phyloP scores from a whole-genome alignment of 2,329 filamentous ascomycete genomes.

The Chaetomium strumarium region DNA sequence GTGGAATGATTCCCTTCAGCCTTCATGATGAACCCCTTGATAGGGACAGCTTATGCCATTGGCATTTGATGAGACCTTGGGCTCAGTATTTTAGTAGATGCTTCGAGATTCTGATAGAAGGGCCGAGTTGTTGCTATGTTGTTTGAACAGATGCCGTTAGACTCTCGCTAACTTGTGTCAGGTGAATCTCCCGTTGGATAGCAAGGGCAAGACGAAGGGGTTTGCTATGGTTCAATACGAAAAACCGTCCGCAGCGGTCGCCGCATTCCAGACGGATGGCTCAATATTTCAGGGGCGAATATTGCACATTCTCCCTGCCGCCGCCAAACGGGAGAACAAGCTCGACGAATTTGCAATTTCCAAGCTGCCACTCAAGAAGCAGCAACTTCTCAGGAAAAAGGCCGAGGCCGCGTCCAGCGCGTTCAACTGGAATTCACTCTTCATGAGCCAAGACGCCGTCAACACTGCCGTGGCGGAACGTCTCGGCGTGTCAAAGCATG shows the following conservation, averaged over 20 bases:
- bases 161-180: constrained; percentile 45
- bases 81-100: constrained; percentile 99
- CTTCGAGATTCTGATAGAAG: constrained; percentile 72
- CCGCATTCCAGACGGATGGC: constrained; percentile 78
- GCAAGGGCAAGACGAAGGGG: constrained; percentile 72
- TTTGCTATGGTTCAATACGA: constrained; percentile 82
- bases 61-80: constrained; percentile 85
- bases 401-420: constrained; percentile 68
- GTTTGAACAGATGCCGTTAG: constrained; percentile 8
- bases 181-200: constrained; percentile 80
- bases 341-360: constrained; percentile 86
- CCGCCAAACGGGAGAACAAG: constrained; percentile 72
- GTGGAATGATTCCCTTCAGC: constrained; percentile 10
- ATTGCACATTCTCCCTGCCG: constrained; percentile 80
- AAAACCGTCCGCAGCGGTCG: constrained; percentile 64
- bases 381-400: constrained; percentile 83
- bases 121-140: constrained; percentile 23
- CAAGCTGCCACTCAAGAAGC: constrained; percentile 89
- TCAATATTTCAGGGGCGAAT: constrained; percentile 88
- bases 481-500: constrained; percentile 83
- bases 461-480: constrained; percentile 83
- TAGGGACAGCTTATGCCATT: constrained; percentile 98
- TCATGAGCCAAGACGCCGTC: constrained; percentile 94
- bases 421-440: constrained; percentile 99
- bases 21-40: constrained; percentile 88